These are phyloP conservation scores for Melaleuca quinquenervia DNA, from an alignment of 345 rosid species.

Conservation along the genomic window DNA sequence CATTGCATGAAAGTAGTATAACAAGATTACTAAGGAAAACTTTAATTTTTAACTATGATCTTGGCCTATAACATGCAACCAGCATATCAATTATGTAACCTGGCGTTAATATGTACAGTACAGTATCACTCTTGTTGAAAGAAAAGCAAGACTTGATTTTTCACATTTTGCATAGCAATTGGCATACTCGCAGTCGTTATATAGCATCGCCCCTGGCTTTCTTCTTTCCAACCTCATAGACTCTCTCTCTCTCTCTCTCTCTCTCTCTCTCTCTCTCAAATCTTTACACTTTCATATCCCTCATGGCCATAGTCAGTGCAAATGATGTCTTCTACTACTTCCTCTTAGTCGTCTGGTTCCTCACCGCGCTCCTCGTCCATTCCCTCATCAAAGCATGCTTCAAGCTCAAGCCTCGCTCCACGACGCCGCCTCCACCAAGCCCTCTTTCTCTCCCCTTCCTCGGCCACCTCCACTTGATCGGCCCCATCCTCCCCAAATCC, in stretches of 20 bases:
- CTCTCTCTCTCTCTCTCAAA: background rate
- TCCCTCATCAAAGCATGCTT: conserved; percentile 1
- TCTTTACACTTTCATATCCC: background rate
- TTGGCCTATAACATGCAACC: background rate
- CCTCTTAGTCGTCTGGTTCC: conserved; percentile 11
- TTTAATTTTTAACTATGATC: background rate
- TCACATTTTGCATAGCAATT: no score
- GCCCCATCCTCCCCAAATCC: conserved; percentile 10
- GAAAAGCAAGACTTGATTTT: no score
- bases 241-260: background rate
- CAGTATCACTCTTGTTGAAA: background rate
- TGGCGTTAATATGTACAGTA: background rate
- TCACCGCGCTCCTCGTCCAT: conserved; percentile 4
- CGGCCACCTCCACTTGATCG: conserved; percentile 31
- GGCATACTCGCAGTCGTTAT: no score
- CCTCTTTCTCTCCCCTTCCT: conserved; percentile 29
- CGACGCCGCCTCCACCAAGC: conserved; percentile 19
- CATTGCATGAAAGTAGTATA: no score
- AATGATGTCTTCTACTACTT: background rate
- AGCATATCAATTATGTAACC: background rate
- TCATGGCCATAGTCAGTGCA: background rate
- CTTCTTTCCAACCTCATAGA: background rate
- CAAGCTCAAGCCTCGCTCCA: background rate
- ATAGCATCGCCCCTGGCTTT: background rate
- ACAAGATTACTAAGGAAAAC: background rate